Conservation (phyloP, 345 rosid species). For the Conringia planisiliqua region DNA sequence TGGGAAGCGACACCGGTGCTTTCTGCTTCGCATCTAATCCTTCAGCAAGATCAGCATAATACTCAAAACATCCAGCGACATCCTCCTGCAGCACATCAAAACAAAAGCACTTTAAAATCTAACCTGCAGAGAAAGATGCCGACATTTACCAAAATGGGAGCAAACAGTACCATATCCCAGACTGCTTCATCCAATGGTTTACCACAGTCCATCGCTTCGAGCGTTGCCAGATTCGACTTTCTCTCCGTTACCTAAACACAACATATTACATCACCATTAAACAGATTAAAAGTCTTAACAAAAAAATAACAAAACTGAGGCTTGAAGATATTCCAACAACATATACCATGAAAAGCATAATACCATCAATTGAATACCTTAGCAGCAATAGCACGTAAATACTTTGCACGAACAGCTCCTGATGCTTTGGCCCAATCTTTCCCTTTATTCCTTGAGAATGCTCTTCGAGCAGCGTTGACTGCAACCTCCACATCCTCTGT, state of each 20-base stretch:
- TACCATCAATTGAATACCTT: conserved; percentile 46
- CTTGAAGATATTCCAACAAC: not conserved
- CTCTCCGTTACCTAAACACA: conserved; percentile 62
- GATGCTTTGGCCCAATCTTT: conserved; percentile 76
- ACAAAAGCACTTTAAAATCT: conserved; percentile 22
- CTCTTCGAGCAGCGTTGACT: conserved; percentile 81
- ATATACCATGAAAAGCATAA: not conserved
- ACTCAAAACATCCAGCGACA: conserved; percentile 92
- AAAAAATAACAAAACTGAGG: not conserved
- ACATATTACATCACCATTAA: not conserved
- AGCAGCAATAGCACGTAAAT: conserved; percentile 90
- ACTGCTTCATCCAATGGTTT: conserved; percentile 87
- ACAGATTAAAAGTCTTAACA: not conserved
- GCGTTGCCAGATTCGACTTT: conserved; percentile 65
- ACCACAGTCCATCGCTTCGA: conserved; percentile 84
- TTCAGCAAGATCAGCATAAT: conserved; percentile 92
- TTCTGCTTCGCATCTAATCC: conserved; percentile 86
- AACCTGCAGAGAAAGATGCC: not conserved
- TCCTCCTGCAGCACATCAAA: conserved; percentile 62
- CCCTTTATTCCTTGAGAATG: conserved; percentile 71
- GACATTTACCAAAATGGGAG: not conserved
- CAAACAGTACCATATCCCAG: conserved; percentile 76
- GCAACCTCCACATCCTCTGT: conserved; percentile 88
- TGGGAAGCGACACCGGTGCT: conserved; percentile 74
- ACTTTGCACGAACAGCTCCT: conserved; percentile 85